Base-by-base conservation (phyloP, 352 stramenopile genomes). In the Phytophthora tubulina region DNA sequence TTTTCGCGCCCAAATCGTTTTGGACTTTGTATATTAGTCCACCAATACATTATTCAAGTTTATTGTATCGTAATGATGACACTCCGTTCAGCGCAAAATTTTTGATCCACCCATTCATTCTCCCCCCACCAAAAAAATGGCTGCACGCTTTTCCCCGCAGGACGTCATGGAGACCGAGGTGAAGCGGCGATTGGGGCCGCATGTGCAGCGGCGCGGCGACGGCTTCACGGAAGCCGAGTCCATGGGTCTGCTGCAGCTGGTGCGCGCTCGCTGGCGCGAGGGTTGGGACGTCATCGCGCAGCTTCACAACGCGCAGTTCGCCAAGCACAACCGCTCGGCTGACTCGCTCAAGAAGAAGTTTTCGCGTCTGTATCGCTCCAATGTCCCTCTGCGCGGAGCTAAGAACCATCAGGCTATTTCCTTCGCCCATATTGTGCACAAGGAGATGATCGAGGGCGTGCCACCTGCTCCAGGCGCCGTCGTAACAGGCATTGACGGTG, bases 261-360 rank as follows among this genome's bases (percentile, higher is more conserved):
- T 80, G 60, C 77, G 73, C 15, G 56, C 46, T 41, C 67, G 53
- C 33, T 81, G 74, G 67, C 68, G 66, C 31, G 77, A 84, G 31
- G 77, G 76, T 8, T 84, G 77, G 77, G 77, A 84, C 41, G 64
- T 78, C 9, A 33, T 84, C 6, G 63, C 77, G 33, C 67, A 75
- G 63, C 46, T 72, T n/a, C 76, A 84, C 72, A 84, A 82, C 56
- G 32, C 63, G 39, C 73, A 79, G 36, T 74, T 78, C 17, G 67
- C 74, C 48, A 75, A 77, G 32, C 67, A 81, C 49, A 77, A 68
- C 55, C 77, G 77, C 38, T 78, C 77, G 15, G 71, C 71, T 49
- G 77, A 84, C 30, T 84, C 77, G 33, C 77, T 84, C 49, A 81
- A 81, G 53, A 81, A 81, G 57, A 84, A 84, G 61, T 84, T 82